phyloP scores from a whole-genome alignment of 768 basidiomycete species.

The Russula sp. region DNA sequence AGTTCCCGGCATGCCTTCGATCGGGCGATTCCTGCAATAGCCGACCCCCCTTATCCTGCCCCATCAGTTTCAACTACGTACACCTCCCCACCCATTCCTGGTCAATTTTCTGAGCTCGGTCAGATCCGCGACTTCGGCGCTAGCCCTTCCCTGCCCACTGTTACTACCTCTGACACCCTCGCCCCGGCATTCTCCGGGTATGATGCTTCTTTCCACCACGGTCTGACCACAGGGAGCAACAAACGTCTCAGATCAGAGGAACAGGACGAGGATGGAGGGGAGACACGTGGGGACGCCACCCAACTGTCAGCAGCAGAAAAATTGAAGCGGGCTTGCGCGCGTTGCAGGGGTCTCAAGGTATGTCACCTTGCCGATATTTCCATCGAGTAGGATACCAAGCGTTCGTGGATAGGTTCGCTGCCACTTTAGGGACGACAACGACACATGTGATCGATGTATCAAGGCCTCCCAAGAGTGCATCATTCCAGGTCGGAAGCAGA shows the following conservation, averaged over 20 bases:
- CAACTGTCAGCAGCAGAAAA: constrained; percentile 10
- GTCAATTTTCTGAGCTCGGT: background rate
- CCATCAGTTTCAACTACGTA: background rate
- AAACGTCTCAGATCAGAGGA: constrained; percentile 22
- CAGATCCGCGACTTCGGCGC: background rate
- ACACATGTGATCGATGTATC: constrained; percentile 70
- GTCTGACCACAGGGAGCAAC: constrained; percentile 1
- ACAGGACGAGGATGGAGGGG: constrained; percentile 16
- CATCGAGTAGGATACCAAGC: background rate
- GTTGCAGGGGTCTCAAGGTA: constrained; percentile 25
- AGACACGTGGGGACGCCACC: background rate
- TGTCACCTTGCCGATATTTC: background rate
- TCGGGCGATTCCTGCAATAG: background rate
- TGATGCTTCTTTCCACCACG: constrained; percentile 1
- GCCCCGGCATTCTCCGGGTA: background rate
- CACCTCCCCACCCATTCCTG: background rate
- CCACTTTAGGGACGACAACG: constrained; percentile 65
- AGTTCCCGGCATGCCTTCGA: constrained; percentile 7
- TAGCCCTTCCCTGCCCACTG: background rate
- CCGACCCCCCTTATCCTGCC: background rate
- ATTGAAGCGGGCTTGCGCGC: constrained; percentile 24
- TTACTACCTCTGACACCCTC: background rate
- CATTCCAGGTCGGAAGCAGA: constrained; percentile 80
- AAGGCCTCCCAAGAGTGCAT: constrained; percentile 67
- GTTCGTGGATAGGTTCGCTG: constrained; percentile 55